Percentiles rank a stretch among this genome's conserved stretches.
Evolutionary conservation across 2,329 filamentous ascomycete genomes (phyloP).

Genomic region (Fusarium albidum): DNA sequence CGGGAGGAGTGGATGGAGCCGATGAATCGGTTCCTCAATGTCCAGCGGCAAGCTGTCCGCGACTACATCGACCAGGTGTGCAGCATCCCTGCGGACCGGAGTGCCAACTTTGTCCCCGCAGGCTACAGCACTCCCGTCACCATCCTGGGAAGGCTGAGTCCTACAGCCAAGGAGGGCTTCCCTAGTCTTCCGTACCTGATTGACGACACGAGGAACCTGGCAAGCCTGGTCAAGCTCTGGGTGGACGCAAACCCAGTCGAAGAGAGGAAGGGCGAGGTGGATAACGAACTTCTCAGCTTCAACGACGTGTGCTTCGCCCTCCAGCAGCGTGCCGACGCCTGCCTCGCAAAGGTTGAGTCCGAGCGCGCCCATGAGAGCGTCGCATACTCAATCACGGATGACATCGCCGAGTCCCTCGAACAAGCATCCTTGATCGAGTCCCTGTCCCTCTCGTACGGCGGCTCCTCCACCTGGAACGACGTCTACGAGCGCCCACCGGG

Average conservation of each 20-base stretch:
- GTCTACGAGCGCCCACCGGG: constrained; percentile 50
- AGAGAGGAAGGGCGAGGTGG: constrained; percentile 42
- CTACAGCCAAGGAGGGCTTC: constrained; percentile 87
- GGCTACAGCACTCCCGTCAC: constrained; percentile 93
- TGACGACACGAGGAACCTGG: constrained; percentile 86
- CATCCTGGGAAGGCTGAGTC: constrained; percentile 83
- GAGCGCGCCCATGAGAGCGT: constrained; percentile 50
- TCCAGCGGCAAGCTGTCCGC: constrained; percentile 82
- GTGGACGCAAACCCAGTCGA: constrained; percentile 62
- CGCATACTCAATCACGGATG: constrained; percentile 43
- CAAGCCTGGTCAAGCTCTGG: constrained; percentile 84
- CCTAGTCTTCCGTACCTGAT: constrained; percentile 93
- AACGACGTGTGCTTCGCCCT: constrained; percentile 59
- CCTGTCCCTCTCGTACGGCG: constrained; percentile 42
- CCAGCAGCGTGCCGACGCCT: constrained; percentile 60
- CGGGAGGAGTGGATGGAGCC: constrained; percentile 99
- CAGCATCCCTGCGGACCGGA: constrained; percentile 77
- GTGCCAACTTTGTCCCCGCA: constrained; percentile 72
- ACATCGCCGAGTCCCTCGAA: constrained; percentile 59
- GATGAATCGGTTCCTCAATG: constrained; percentile 87
- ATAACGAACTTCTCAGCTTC: constrained; percentile 64
- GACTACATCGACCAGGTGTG: constrained; percentile 88
- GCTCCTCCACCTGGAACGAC: constrained; percentile 42
- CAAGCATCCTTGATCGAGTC: constrained; percentile 50
- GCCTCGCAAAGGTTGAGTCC: constrained; percentile 58